Conservation (phyloP, 169 alveolate species). For the Cryptosporidium canis region DNA sequence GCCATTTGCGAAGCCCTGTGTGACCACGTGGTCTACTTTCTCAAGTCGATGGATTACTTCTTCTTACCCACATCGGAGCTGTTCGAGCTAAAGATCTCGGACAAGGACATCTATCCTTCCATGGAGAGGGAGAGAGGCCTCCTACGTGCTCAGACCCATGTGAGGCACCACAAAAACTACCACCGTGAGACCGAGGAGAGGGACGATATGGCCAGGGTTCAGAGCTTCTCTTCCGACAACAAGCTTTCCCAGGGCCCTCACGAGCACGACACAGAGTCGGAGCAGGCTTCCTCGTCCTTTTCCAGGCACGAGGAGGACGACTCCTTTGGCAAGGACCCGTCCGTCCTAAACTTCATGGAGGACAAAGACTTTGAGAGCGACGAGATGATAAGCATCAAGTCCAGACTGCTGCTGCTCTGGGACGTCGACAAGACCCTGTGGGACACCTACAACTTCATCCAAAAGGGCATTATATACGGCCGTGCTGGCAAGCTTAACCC, state of each 20-base stretch:
- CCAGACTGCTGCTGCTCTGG: constrained; percentile 44
- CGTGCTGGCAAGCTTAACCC: constrained; percentile 53
- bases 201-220: constrained; percentile 28
- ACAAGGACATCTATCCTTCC: neutral
- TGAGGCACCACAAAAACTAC: neutral
- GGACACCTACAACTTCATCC: neutral
- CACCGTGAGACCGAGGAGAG: constrained; percentile 19
- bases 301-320: neutral
- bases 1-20: constrained; percentile 36
- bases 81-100: constrained; percentile 22
- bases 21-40: constrained; percentile 22
- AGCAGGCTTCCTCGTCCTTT: neutral
- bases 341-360: constrained; percentile 8
- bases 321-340: neutral
- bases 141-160: neutral
- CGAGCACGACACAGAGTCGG: neutral
- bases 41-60: constrained; percentile 29
- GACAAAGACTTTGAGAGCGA: constrained; percentile 49
- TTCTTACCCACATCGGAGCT: constrained; percentile 44
- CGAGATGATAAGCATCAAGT: neutral
- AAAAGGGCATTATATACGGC: neutral
- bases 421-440: constrained; percentile 56
- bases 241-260: neutral
- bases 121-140: neutral
- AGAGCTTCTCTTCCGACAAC: constrained; percentile 29